Conservation (phyloP, 805 yeast species). For the Starmerella khaoyaiensis region DNA sequence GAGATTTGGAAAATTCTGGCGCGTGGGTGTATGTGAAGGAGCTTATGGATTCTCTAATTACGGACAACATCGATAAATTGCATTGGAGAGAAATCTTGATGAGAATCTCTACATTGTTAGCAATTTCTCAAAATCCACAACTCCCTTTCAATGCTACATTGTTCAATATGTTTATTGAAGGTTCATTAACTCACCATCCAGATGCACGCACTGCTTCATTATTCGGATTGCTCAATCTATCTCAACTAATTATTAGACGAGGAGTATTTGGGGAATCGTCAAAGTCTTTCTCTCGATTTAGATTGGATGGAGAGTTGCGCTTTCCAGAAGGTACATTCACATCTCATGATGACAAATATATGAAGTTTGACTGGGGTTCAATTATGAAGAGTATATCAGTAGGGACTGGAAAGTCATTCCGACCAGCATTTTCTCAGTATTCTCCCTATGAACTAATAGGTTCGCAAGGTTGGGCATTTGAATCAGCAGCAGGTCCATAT, state of each 20-base stretch:
- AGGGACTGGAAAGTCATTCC: too few species aligned
- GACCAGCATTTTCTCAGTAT: too few species aligned
- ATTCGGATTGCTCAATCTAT: slow-evolving; percentile 44
- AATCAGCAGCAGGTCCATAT: slow-evolving; percentile 7
- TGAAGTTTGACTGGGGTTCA: not conserved
- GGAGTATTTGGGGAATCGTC: too few species aligned
- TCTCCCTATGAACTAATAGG: too few species aligned
- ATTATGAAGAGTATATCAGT: slow-evolving; percentile 16
- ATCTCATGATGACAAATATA: too few species aligned
- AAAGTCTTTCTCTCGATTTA: too few species aligned
- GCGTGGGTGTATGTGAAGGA: slow-evolving; percentile 1
- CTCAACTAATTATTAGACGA: slow-evolving; percentile 35
- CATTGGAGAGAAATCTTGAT: slow-evolving; percentile 21
- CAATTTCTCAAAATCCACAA: slow-evolving; percentile 21
- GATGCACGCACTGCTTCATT: slow-evolving; percentile 31
- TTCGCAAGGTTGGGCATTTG: slow-evolving; percentile 11
- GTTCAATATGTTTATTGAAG: slow-evolving; percentile 17
- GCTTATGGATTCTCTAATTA: slow-evolving; percentile 1
- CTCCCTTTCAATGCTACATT: slow-evolving; percentile 13
- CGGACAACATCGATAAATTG: not conserved
- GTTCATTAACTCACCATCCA: slow-evolving; percentile 34
- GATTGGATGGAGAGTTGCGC: too few species aligned
- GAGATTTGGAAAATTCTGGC: slow-evolving; percentile 20
- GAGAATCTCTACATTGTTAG: slow-evolving; percentile 15
- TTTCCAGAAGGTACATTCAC: too few species aligned